phyloP scores from a whole-genome alignment of 805 yeast genomes.

The Saccharomyces jurei region DNA sequence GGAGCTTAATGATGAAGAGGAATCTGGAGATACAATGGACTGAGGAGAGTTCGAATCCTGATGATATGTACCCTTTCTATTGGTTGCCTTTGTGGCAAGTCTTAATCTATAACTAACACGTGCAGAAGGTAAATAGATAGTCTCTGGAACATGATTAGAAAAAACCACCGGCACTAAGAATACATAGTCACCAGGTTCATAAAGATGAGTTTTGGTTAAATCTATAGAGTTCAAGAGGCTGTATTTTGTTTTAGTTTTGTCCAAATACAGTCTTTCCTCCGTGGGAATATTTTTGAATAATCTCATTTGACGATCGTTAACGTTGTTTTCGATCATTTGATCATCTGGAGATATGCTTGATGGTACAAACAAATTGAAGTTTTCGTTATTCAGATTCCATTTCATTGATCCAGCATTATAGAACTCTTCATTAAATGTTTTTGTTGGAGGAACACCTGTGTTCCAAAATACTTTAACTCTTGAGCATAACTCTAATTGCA shows the following conservation, averaged over 20 bases:
- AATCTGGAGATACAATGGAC: not conserved
- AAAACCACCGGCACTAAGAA: slow-evolving; percentile 55
- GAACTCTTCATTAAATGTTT: slow-evolving; percentile 37
- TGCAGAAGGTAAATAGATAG: slow-evolving; percentile 34
- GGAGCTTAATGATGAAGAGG: not conserved
- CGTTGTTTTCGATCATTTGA: slow-evolving; percentile 6
- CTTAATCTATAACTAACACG: slow-evolving; percentile 17
- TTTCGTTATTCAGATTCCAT: slow-evolving; percentile 37
- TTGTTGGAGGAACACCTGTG: slow-evolving; percentile 43
- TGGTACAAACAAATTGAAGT: slow-evolving; percentile 38
- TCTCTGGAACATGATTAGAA: slow-evolving; percentile 54
- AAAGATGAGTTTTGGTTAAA: slow-evolving; percentile 4
- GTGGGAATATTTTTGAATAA: slow-evolving; percentile 7
- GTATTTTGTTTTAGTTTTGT: slow-evolving; percentile 6
- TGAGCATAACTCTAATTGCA: slow-evolving; percentile 39
- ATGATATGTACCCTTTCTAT: not conserved
- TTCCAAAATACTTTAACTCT: slow-evolving; percentile 45
- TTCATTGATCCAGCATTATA: slow-evolving; percentile 41
- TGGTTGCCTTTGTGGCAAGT: slow-evolving; percentile 11
- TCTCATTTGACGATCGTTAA: slow-evolving; percentile 1
- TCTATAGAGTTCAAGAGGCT: slow-evolving; percentile 1
- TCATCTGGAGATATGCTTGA: slow-evolving; percentile 12
- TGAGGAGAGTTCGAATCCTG: not conserved
- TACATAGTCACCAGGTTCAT: slow-evolving; percentile 59
- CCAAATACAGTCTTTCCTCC: slow-evolving; percentile 7